Conservation (phyloP, 257 asterid species). For the Striga asiatica region DNA sequence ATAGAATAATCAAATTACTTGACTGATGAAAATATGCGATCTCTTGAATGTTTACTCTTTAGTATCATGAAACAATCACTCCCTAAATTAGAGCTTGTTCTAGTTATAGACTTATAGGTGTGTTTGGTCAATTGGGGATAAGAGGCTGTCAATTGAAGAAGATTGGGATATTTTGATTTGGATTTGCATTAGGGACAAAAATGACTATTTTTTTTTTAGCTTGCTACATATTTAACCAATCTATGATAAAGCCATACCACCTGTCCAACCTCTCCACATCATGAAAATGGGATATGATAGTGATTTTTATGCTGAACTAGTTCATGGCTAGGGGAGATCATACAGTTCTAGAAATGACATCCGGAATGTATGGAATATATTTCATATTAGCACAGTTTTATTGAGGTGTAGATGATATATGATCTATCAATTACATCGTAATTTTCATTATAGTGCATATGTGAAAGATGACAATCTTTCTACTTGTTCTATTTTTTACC, state of each 20-base stretch:
- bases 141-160: not conserved
- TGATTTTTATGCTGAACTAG: not conserved
- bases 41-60: not conserved
- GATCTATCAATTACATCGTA: too few relatives aligned
- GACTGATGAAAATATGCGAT: not conserved
- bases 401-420: too few relatives aligned
- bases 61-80: not conserved
- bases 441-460: too few relatives aligned
- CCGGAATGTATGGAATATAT: too few relatives aligned
- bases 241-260: not conserved
- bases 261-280: not conserved
- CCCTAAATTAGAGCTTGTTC: not conserved
- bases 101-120: not conserved
- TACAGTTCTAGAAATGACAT: too few relatives aligned
- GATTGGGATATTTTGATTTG: not conserved
- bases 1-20: constrained; percentile 6
- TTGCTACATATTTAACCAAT: not conserved
- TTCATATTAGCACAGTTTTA: too few relatives aligned
- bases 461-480: too few relatives aligned
- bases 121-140: not conserved
- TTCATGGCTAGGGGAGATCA: too few relatives aligned
- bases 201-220: not conserved
- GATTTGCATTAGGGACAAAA: not conserved
- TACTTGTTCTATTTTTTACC: too few relatives aligned
- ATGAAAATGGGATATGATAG: constrained; percentile 1